Conservation (phyloP, 2,329 filamentous ascomycete genomes). For the Verticillium nonalfalfae region DNA sequence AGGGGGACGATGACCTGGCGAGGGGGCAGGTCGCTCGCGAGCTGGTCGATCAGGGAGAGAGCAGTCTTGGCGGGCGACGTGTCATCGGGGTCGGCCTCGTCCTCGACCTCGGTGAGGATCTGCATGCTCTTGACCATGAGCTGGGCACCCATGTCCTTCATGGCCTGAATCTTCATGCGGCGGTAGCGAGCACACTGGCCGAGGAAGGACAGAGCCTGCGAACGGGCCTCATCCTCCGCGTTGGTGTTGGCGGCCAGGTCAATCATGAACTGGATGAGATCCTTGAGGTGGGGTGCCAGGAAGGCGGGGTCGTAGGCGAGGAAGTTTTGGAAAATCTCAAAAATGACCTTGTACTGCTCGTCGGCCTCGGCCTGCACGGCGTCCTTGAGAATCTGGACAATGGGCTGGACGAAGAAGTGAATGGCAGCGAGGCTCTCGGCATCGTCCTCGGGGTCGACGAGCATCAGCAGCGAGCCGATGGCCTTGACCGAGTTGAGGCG, state of each 20-base stretch:
- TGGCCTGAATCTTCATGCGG: constrained; percentile 90
- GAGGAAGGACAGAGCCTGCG: constrained; percentile 87
- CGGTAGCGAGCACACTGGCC: constrained; percentile 89
- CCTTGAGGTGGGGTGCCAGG: constrained; percentile 78
- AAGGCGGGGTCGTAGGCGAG: constrained; percentile 84
- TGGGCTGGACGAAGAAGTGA: constrained; percentile 73
- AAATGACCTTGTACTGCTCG: constrained; percentile 81
- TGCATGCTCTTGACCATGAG: constrained; percentile 83
- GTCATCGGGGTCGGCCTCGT: constrained; percentile 67
- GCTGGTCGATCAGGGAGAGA: constrained; percentile 80
- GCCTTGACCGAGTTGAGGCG: constrained; percentile 91
- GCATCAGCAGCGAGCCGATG: constrained; percentile 79
- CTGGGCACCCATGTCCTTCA: constrained; percentile 76
- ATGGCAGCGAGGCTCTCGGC: constrained; percentile 65
- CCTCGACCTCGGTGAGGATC: constrained; percentile 83
- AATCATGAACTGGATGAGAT: constrained; percentile 91
- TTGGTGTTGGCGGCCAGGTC: constrained; percentile 72
- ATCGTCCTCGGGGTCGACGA: constrained; percentile 84
- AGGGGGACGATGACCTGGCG: constrained; percentile 92
- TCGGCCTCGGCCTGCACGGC: constrained; percentile 76
- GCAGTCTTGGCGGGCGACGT: constrained; percentile 80
- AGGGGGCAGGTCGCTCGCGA: constrained; percentile 81
- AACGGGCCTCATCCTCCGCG: constrained; percentile 76
- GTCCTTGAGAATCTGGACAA: constrained; percentile 85
- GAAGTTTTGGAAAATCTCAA: constrained; percentile 95